Evolutionary conservation across 768 basidiomycete genomes (phyloP), one percentile per base, ranked within the genome.

Genomic region (Daedaleopsis nitida): DNA sequence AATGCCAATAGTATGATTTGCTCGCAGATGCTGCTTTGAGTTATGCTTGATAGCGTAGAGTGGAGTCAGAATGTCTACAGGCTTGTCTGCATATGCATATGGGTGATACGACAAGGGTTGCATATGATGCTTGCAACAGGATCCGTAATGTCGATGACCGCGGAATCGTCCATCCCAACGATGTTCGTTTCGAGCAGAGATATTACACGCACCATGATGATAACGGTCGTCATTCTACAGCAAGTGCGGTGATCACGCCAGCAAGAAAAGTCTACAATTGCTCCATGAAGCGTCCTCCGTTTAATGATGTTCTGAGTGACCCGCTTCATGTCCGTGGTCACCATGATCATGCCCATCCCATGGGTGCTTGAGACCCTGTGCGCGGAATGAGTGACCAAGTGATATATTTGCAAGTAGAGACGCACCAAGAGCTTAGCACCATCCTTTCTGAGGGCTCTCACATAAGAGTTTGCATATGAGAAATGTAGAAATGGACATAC

Each of bases 331-430:
- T 24, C 76, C 78, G 62, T 78, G 74, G 57, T 78, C 78, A 43
- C 75, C 79, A 63, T 83, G 80, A 3, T 81, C 83, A 60, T 86
- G 86, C 21, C 78, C 83, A 67, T 86, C 86, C 86, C 86, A 87
- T 58, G 86, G 86, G 73, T 87, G 86, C 65, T 73, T 73, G 55
- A 69, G 57, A 37, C 76, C 76, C 77, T 77, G 55, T 2, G 19
- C 9, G 24, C 21, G 17, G 27, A 6, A 13, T 61, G 50, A 61
- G 59, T 51, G 35, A 35, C 49, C 32, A 42, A 38, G 17, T 6
- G n/a, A 21, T n/a, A 16, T 45, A 5, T 27, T 5, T 14, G 14
- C 35, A 10, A 24, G 13, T 12, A 16, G 7, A 11, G 42, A 66
- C 72, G 17, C 58, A 76, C 75, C 67, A 76, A 54, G 34, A 76